Evolutionary conservation across 108 stramenopile genomes (phyloP).

Genomic region (Aurantiochytrium sp.): DNA sequence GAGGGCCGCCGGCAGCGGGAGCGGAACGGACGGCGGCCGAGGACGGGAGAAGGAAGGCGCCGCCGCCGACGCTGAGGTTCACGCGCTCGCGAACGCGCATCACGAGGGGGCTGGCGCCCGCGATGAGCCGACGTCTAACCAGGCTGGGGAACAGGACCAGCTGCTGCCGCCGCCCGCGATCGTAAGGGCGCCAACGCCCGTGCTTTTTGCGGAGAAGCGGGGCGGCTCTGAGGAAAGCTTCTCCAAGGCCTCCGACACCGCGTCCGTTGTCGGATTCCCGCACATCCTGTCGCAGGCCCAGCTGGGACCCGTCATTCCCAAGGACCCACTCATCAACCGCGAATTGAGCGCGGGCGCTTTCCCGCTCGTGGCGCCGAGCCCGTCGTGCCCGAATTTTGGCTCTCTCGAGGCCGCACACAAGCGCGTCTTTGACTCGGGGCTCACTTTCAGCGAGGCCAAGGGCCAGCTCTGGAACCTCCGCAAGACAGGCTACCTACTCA

Average conservation of each 20-base stretch:
- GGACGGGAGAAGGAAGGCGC: too few species aligned
- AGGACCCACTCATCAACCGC: neutral
- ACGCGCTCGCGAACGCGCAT: too few species aligned
- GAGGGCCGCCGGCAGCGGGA: too few species aligned
- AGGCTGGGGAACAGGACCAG: too few species aligned
- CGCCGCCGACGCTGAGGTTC: too few species aligned
- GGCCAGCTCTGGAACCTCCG: constrained; percentile 4
- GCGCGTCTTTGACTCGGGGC: constrained; percentile 19
- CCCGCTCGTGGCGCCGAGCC: neutral
- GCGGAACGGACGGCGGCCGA: too few species aligned
- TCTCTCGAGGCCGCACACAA: constrained; percentile 11
- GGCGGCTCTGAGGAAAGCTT: neutral
- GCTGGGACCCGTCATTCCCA: neutral
- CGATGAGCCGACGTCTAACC: too few species aligned
- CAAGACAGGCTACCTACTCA: neutral
- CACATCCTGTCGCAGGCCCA: neutral
- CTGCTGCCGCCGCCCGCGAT: neutral
- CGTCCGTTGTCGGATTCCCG: neutral
- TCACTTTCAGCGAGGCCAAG: constrained; percentile 27
- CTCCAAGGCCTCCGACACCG: neutral
- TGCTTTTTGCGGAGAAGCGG: too few species aligned
- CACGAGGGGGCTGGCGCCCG: too few species aligned
- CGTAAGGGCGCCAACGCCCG: neutral
- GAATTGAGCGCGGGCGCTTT: too few species aligned
- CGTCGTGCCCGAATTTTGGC: constrained; percentile 20